A percentile compares a stretch with the other conserved stretches of the same genome.
Evolutionary conservation across 495 filamentous ascomycete species (phyloP).

Genomic region (Astrothelium subdiscretum): DNA sequence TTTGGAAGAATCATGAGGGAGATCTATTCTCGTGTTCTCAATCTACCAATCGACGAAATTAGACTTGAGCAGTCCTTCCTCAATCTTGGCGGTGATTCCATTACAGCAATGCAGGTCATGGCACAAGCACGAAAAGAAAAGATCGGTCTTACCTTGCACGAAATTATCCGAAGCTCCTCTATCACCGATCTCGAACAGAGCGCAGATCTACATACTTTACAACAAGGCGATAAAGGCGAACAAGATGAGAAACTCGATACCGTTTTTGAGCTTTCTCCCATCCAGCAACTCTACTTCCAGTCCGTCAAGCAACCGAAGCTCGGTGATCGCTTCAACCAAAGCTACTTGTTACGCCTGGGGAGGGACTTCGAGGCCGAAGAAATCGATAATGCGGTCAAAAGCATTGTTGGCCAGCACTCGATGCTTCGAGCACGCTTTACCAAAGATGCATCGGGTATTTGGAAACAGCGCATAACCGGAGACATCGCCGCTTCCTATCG

Average conservation of each 20-base stretch:
- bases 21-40: background rate
- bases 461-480: conserved; percentile 19
- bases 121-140: conserved; percentile 11
- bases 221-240: conserved; percentile 6
- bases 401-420: conserved; percentile 16
- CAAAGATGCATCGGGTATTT: background rate
- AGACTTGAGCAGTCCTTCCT: conserved; percentile 12
- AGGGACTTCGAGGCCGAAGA: background rate
- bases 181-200: conserved; percentile 13
- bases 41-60: background rate
- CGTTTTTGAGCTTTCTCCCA: conserved; percentile 17
- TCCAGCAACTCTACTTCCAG: conserved; percentile 17
- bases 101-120: conserved; percentile 18
- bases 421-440: conserved; percentile 21
- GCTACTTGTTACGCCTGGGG: conserved; percentile 11
- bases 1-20: background rate
- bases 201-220: background rate
- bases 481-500: conserved; percentile 12
- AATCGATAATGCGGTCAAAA: conserved; percentile 11
- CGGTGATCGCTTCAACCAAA: conserved; percentile 19
- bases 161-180: conserved; percentile 15
- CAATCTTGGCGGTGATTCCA: background rate
- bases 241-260: conserved; percentile 6
- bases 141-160: conserved; percentile 14
- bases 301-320: conserved; percentile 12